A percentile compares a stretch with the other conserved stretches of the same genome.
Evolutionary conservation across 495 filamentous ascomycete species (phyloP).

Genomic region (Neurospora sp.): DNA sequence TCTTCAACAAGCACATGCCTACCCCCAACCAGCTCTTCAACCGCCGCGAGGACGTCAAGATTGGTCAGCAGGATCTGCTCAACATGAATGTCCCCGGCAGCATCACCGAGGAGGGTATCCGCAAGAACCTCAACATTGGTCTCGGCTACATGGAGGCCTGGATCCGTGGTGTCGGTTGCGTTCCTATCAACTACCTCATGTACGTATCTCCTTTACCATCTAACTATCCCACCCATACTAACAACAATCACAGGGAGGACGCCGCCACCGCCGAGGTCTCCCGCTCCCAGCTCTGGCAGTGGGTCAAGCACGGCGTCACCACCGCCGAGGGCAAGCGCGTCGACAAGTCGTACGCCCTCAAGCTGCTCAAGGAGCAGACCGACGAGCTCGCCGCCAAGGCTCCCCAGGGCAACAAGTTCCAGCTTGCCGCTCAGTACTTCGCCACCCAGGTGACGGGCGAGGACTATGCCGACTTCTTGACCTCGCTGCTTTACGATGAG

Average conservation of each 20-base stretch:
- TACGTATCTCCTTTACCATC: conserved; percentile 18
- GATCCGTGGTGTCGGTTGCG: conserved; percentile 88
- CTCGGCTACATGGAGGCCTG: conserved; percentile 98
- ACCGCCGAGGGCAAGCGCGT: conserved; percentile 88
- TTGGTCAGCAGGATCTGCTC: conserved; percentile 81
- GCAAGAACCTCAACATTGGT: conserved; percentile 96
- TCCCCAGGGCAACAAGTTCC: conserved; percentile 84
- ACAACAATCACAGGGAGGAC: conserved; percentile 54
- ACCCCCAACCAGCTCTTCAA: conserved; percentile 94
- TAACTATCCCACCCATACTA: conserved; percentile 2
- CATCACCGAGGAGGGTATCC: conserved; percentile 91
- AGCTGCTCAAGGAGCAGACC: conserved; percentile 80
- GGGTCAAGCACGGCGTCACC: conserved; percentile 74
- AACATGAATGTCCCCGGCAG: conserved; percentile 97
- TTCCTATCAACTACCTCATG: conserved; percentile 99
- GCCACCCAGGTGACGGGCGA: conserved; percentile 88
- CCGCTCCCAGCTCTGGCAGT: conserved; percentile 92
- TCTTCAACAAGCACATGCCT: conserved; percentile 99
- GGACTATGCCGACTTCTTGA: conserved; percentile 96
- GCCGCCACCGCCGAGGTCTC: conserved; percentile 95
- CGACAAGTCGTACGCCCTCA: conserved; percentile 81
- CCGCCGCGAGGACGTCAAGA: conserved; percentile 79
- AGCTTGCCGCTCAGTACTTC: conserved; percentile 87
- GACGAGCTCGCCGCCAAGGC: conserved; percentile 64
- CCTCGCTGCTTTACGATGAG: conserved; percentile 87